Conservation (phyloP, 352 stramenopile species). For the Elongisporangium senticosum region DNA sequence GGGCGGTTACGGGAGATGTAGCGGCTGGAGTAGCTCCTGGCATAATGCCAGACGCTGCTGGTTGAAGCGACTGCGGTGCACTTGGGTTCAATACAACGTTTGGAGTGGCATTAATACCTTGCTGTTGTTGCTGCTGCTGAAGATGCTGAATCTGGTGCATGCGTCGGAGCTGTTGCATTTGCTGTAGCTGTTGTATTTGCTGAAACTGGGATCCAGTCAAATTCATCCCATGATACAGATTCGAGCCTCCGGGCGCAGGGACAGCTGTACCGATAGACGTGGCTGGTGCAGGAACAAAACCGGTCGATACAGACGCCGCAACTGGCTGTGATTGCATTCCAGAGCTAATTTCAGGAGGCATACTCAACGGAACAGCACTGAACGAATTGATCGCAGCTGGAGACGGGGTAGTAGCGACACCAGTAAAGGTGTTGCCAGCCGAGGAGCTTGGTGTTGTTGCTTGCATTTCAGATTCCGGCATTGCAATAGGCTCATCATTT, state of each 20-base stretch:
- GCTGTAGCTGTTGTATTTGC: slow-evolving; percentile 82
- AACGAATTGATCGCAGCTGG: slow-evolving; percentile 32
- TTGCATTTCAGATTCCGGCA: slow-evolving; percentile 79
- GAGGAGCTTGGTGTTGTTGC: not conserved
- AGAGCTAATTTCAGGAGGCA: slow-evolving; percentile 64
- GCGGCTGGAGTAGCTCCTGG: slow-evolving; percentile 13
- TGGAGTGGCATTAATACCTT: slow-evolving; percentile 1
- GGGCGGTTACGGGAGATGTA: slow-evolving; percentile 13
- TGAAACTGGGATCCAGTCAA: slow-evolving; percentile 69
- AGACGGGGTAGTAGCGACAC: slow-evolving; percentile 20
- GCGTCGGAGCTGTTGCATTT: slow-evolving; percentile 78
- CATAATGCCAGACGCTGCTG: slow-evolving; percentile 7
- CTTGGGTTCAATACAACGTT: not conserved
- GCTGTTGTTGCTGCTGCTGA: slow-evolving; percentile 47
- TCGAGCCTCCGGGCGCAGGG: slow-evolving; percentile 21
- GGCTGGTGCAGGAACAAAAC: slow-evolving; percentile 32
- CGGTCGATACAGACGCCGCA: slow-evolving; percentile 17
- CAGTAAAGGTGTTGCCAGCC: slow-evolving; percentile 6
- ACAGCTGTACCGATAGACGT: slow-evolving; percentile 26
- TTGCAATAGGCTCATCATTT: slow-evolving; percentile 74
- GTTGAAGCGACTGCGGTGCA: slow-evolving; percentile 7
- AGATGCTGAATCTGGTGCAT: slow-evolving; percentile 78
- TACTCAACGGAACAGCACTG: slow-evolving; percentile 55
- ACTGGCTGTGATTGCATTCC: slow-evolving; percentile 18
- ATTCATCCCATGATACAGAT: slow-evolving; percentile 78